Evolutionary conservation across 1,284 basidiomycete genomes (phyloP), one percentile per base, ranked within the genome.

Genomic region (Puccinia coronata): DNA sequence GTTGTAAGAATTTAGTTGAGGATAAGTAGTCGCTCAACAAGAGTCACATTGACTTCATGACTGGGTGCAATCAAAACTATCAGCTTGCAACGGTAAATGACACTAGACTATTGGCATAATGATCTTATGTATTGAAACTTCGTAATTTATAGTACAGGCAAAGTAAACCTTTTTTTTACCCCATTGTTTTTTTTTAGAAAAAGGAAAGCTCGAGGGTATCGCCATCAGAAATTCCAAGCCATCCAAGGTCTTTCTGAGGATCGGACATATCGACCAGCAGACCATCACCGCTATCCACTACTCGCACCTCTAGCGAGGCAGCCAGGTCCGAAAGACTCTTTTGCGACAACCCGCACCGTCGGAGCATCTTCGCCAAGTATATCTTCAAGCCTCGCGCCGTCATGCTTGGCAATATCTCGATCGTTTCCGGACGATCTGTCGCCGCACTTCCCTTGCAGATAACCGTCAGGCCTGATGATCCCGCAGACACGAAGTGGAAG

Each of bases 391-490:
- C 49, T 2, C 49, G 67, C 6, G 49, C 41, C 11, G 67, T 70
- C 67, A 70, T 70, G 28, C 67, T 70, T 18, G 67, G 67, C 41
- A 70, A 70, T 18, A 70, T 43, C n/a, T 70, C 67, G 31, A 70
- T 49, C 14, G 5, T 47, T 4, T 39, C 31, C 18, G 12, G 23
- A 5, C 14, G 67, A 16, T 70, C 41, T 20, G 20, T n/a, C 67
- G 11, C 16, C 23, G 1, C 41, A 28, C 49, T 18, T 31, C 12
- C 49, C 39, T 16, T 4, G 11, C 41, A 70, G 67, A 70, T 28
- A n/a, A 49, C 49, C 18, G 49, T 70, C 5, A 70, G 67, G 31
- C 49, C 49, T 63, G 8, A 34, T 3, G 39, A 63, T 12, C 20
- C 9, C 36, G 12, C 2, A 14, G 4, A 3, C 0, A 23, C 36